phyloP scores from a whole-genome alignment of 257 asterid genomes.

The Solanum commersonii region DNA sequence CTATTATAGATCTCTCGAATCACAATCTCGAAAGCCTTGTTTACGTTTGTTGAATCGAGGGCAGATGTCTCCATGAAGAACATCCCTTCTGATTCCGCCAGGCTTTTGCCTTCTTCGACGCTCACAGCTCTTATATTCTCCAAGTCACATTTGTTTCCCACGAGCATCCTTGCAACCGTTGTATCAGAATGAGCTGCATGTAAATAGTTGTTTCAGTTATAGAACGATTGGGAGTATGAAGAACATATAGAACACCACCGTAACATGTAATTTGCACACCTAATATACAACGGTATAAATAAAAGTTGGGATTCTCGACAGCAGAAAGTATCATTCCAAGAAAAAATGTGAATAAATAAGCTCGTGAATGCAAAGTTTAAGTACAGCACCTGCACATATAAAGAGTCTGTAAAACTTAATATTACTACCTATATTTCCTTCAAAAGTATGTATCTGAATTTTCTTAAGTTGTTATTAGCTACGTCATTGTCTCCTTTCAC shows the following conservation, averaged over 20 bases:
- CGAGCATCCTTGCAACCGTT: constrained; percentile 49
- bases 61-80: constrained; percentile 71
- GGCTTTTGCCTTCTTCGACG: constrained; percentile 47
- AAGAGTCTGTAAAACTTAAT: neutral
- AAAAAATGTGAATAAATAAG: neutral
- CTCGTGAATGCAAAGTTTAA: neutral
- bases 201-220: neutral
- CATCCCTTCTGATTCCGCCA: constrained; percentile 54
- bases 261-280: neutral
- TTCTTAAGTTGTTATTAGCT: neutral
- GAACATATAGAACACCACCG: neutral
- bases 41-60: constrained; percentile 44
- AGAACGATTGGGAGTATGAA: neutral
- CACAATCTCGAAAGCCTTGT: constrained; percentile 42
- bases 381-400: neutral
- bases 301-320: neutral
- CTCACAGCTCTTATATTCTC: constrained; percentile 43
- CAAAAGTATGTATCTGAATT: neutral
- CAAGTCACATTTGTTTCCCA: constrained; percentile 50
- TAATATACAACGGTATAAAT: neutral
- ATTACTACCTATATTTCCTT: neutral
- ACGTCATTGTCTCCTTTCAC: neutral
- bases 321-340: neutral
- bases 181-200: constrained; percentile 59
- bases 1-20: constrained; percentile 47